Percentiles rank a stretch among this genome's conserved stretches.
Evolutionary conservation across 2,329 filamentous ascomycete species (phyloP).

Genomic region (Fusarium tjaetaba): DNA sequence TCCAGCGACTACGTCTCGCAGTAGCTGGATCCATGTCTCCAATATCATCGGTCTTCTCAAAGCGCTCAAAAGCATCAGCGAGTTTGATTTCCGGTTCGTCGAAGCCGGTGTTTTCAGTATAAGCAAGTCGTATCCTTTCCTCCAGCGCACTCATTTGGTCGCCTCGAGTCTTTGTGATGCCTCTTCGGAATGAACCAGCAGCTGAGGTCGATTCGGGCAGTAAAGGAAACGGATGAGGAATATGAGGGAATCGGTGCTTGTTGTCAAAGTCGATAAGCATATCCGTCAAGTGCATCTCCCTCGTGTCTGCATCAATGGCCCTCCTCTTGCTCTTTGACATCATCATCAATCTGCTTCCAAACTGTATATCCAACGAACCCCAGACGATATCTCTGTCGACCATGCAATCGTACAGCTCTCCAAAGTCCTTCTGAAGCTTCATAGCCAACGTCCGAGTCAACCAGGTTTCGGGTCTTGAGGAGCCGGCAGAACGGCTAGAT

Average conservation of each 20-base stretch:
- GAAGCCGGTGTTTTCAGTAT: conserved; percentile 69
- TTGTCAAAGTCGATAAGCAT: conserved; percentile 74
- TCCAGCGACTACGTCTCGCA: conserved; percentile 68
- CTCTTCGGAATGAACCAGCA: conserved; percentile 44
- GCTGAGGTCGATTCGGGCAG: conserved; percentile 63
- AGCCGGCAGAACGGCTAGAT: conserved; percentile 26
- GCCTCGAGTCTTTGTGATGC: conserved; percentile 44
- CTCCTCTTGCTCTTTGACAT: conserved; percentile 57
- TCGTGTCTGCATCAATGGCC: conserved; percentile 60
- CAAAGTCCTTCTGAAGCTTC: conserved; percentile 72
- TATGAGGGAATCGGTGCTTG: conserved; percentile 69
- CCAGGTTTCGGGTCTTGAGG: conserved; percentile 63
- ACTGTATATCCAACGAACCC: conserved; percentile 69
- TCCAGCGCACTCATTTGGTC: conserved; percentile 49
- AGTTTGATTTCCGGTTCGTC: conserved; percentile 65
- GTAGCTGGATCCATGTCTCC: conserved; percentile 63
- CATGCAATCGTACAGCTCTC: conserved; percentile 75
- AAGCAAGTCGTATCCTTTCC: conserved; percentile 64
- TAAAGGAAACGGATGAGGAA: conserved; percentile 73
- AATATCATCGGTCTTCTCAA: conserved; percentile 64
- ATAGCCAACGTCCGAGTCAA: conserved; percentile 67
- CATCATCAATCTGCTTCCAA: conserved; percentile 73
- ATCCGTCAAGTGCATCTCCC: conserved; percentile 71
- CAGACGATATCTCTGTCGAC: conserved; percentile 74
- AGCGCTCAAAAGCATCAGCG: conserved; percentile 64